Conservation (phyloP, 148 eudicot species). For the Chenopodium berlandieri region DNA sequence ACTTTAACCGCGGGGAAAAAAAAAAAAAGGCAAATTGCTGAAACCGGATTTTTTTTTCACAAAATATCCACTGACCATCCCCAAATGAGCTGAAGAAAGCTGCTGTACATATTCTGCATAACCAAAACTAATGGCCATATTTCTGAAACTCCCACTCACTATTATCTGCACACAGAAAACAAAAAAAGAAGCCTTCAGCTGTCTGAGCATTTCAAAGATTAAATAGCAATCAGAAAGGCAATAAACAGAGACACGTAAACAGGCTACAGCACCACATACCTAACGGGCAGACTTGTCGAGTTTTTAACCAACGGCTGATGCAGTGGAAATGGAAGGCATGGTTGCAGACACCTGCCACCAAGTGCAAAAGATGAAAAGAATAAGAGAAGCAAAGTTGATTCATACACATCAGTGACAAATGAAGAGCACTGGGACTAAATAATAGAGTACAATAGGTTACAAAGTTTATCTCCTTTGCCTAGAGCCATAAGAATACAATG, state of each 20-base stretch:
- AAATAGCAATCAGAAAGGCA: neutral
- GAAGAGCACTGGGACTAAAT: constrained; percentile 39
- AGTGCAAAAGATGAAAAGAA: constrained; percentile 40
- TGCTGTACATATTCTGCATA: no score
- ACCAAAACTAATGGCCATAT: constrained; percentile 61
- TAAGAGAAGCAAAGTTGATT: no score
- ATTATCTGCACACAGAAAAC: constrained; percentile 60
- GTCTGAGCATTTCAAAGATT: neutral
- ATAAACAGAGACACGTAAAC: neutral
- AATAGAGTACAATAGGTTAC: neutral
- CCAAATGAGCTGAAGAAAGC: no score
- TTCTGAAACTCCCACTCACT: constrained; percentile 96
- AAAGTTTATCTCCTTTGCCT: neutral
- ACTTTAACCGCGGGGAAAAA: no score
- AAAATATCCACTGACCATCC: no score
- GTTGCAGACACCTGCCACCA: constrained; percentile 44
- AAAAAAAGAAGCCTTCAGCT: neutral
- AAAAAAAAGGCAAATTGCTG: no score
- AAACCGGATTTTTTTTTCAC: no score
- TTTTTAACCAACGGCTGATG: constrained; percentile 93
- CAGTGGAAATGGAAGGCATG: constrained; percentile 96
- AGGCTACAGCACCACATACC: constrained; percentile 37
- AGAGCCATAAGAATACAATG: constrained; percentile 70
- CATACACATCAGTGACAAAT: no score
- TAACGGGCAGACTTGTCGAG: constrained; percentile 89